A percentile compares a stretch with the other conserved stretches of the same genome.
phyloP scores from a whole-genome alignment of 345 rosid genomes.

The Syzygium aqueum region DNA sequence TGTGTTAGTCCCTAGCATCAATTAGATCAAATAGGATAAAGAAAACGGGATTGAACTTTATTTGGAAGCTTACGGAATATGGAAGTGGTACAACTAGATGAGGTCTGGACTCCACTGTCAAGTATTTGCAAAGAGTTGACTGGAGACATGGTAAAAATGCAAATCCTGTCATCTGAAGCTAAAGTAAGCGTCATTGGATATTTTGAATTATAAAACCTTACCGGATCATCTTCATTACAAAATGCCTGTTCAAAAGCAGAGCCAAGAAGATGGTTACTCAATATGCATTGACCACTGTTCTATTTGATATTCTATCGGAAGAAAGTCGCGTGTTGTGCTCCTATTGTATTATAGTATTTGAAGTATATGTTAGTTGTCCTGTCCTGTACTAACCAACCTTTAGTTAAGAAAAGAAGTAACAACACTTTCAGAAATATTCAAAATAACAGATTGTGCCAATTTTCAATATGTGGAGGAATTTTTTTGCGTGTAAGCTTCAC shows the following conservation, averaged over 20 bases:
- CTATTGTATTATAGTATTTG: not conserved
- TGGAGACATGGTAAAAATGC: not conserved
- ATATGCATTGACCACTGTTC: not conserved
- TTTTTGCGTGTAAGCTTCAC: not conserved
- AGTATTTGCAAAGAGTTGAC: not conserved
- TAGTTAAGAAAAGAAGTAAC: not conserved
- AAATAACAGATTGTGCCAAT: not conserved
- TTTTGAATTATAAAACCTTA: not conserved
- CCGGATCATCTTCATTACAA: not conserved
- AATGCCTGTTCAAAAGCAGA: not conserved
- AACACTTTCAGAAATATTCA: not conserved
- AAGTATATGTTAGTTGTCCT: not conserved
- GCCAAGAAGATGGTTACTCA: not conserved
- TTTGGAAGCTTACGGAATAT: not conserved
- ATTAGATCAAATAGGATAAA: not conserved
- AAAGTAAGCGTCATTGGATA: not conserved
- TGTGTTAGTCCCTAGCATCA: not conserved
- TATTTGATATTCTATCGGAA: not conserved
- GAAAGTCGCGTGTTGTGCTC: not conserved
- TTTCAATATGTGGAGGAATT: not conserved
- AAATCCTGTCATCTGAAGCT: not conserved
- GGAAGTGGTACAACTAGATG: not conserved
- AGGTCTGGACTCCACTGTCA: not conserved
- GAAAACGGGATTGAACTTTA: not conserved
- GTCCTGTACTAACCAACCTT: not conserved